A percentile compares a stretch with the other conserved stretches of the same genome.
These are phyloP conservation scores for Komagataella kurtzmanii DNA, from an alignment of 805 yeast genomes.

Conservation along the genomic window DNA sequence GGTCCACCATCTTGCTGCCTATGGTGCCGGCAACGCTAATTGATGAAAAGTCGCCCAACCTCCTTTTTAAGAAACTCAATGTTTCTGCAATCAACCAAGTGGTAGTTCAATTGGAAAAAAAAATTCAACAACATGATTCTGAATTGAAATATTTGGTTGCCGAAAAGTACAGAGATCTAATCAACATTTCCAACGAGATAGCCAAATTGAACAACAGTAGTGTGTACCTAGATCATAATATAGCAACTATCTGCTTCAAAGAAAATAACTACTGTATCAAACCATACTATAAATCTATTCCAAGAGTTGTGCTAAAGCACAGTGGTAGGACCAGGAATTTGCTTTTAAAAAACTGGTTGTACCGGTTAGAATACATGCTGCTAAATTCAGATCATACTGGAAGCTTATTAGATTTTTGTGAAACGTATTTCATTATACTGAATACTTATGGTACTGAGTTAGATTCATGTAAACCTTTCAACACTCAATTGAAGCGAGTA, in stretches of 20 bases:
- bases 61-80: not conserved
- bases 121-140: not conserved
- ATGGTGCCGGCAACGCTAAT: not conserved
- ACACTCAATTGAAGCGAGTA: not conserved
- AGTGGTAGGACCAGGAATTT: not conserved
- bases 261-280: not conserved
- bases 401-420: not conserved
- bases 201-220: not conserved
- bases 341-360: not conserved
- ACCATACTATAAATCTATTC: not conserved
- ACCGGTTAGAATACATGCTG: not conserved
- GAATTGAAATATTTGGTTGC: not conserved
- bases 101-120: not conserved
- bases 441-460: not conserved
- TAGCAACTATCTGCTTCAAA: not conserved
- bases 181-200: not conserved
- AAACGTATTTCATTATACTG: not conserved
- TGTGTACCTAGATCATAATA: not conserved
- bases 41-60: not conserved
- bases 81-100: not conserved
- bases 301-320: not conserved
- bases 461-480: not conserved
- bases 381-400: not conserved
- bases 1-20: no score
- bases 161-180: not conserved